Evolutionary conservation across 1,284 basidiomycete genomes (phyloP).

Genomic region (Trametes versicolor): DNA sequence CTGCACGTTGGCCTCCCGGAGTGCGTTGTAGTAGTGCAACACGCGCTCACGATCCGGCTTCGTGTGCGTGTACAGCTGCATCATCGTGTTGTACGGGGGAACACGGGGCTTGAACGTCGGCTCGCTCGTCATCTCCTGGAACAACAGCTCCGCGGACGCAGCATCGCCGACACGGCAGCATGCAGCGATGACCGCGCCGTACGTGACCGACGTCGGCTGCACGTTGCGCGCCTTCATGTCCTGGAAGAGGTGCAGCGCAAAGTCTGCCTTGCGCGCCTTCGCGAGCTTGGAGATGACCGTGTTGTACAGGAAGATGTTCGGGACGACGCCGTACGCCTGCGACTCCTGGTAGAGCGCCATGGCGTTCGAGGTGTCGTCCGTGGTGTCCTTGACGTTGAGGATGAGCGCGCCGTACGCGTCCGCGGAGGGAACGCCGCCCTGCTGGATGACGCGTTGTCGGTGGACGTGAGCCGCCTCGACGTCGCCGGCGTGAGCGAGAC

Average conservation of each 20-base stretch:
- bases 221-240: slow-evolving; percentile 80
- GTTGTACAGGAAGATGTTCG: slow-evolving; percentile 93
- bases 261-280: slow-evolving; percentile 91
- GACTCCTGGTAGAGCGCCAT: slow-evolving; percentile 87
- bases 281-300: slow-evolving; percentile 95
- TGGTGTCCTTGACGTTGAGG: slow-evolving; percentile 88
- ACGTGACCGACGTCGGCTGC: slow-evolving; percentile 88
- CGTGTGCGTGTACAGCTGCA: slow-evolving; percentile 94
- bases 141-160: slow-evolving; percentile 83
- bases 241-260: slow-evolving; percentile 87
- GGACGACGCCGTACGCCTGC: slow-evolving; percentile 71
- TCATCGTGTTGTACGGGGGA: slow-evolving; percentile 98
- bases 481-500: slow-evolving; percentile 82
- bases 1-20: slow-evolving; percentile 69
- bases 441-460: slow-evolving; percentile 79
- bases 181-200: slow-evolving; percentile 94
- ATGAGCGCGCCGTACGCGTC: slow-evolving; percentile 95
- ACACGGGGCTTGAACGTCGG: slow-evolving; percentile 88
- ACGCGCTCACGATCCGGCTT: slow-evolving; percentile 86
- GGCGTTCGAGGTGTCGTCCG: slow-evolving; percentile 91
- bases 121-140: slow-evolving; percentile 84
- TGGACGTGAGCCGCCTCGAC: slow-evolving; percentile 85
- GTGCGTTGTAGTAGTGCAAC: slow-evolving; percentile 80
- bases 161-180: slow-evolving; percentile 95
- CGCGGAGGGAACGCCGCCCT: slow-evolving; percentile 82